Evolutionary conservation across 2,329 filamentous ascomycete species (phyloP).

Genomic region (Sporothrix curviconia): DNA sequence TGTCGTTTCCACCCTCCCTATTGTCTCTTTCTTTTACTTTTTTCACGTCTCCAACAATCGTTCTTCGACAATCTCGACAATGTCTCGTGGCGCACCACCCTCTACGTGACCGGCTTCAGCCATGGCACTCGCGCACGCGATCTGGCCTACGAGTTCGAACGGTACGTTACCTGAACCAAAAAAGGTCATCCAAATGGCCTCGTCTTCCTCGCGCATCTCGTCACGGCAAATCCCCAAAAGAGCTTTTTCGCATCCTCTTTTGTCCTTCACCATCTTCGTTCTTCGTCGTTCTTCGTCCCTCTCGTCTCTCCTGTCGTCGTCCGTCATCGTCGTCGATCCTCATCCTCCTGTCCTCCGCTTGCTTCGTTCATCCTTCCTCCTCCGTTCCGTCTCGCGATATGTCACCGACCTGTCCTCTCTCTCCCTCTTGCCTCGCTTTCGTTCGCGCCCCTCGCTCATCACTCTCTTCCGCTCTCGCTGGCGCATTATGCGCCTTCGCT

Average conservation of each 20-base stretch:
- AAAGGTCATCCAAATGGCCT: neutral
- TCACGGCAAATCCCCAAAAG: neutral
- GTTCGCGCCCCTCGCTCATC: neutral
- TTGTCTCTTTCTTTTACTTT: constrained; percentile 5
- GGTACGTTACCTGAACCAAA: constrained; percentile 65
- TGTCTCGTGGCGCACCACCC: constrained; percentile 91
- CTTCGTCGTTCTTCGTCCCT: neutral
- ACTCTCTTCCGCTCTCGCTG: neutral
- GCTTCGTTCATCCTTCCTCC: constrained; percentile 23
- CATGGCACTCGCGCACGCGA: constrained; percentile 97
- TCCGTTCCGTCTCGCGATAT: constrained; percentile 12
- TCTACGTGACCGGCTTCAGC: constrained; percentile 99
- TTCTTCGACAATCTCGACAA: constrained; percentile 45
- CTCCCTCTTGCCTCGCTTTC: neutral
- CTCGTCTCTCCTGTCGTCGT: constrained; percentile 22
- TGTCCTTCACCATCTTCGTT: constrained; percentile 22
- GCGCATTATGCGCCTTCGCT: neutral
- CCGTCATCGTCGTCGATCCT: constrained; percentile 16
- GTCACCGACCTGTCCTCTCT: neutral
- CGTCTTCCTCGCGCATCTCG: neutral
- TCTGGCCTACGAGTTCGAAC: constrained; percentile 99
- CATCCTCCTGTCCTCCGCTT: constrained; percentile 14
- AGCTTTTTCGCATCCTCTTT: constrained; percentile 28
- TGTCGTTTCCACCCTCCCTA: neutral
- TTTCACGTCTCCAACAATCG: constrained; percentile 5